phyloP scores from a whole-genome alignment of 2,329 filamentous ascomycete genomes.

The Cladosporium halotolerans region DNA sequence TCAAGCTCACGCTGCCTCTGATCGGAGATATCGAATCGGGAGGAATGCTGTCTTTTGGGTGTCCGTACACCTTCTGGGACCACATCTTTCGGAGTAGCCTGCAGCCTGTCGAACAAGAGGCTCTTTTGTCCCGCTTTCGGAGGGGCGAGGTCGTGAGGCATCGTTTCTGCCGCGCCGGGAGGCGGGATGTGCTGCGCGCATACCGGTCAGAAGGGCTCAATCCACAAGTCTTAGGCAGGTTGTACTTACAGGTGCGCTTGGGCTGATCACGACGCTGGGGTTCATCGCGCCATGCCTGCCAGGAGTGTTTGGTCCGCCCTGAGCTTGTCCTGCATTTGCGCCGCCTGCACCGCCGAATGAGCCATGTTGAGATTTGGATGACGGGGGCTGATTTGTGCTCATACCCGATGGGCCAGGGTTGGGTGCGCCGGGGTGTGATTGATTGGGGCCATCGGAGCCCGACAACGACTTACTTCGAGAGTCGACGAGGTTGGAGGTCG shows the following conservation, averaged over 20 bases:
- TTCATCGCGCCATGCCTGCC: constrained; percentile 24
- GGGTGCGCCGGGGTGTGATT: constrained; percentile 43
- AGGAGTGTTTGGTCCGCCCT: constrained; percentile 20
- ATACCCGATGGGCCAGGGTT: constrained; percentile 21
- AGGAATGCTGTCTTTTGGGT: constrained; percentile 94
- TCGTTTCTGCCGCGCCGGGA: constrained; percentile 89
- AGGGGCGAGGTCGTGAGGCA: constrained; percentile 93
- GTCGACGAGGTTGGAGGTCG: constrained; percentile 80
- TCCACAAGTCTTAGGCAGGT: constrained; percentile 8
- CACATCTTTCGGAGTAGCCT: constrained; percentile 84
- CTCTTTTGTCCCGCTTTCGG: constrained; percentile 90
- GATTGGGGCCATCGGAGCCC: constrained; percentile 24
- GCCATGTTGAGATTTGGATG: constrained; percentile 7
- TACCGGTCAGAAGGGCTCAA: neutral
- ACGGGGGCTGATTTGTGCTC: constrained; percentile 8
- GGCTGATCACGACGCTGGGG: constrained; percentile 89
- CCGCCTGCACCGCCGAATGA: constrained; percentile 15
- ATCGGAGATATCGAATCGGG: constrained; percentile 93
- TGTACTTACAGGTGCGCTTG: constrained; percentile 75
- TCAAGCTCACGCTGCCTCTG: constrained; percentile 84
- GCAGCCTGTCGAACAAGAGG: constrained; percentile 77
- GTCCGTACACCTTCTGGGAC: constrained; percentile 92
- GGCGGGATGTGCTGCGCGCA: constrained; percentile 71
- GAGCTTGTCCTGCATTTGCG: constrained; percentile 18
- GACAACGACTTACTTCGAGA: constrained; percentile 74